These are phyloP conservation scores for Phoma herbarum DNA, from an alignment of 2,329 filamentous ascomycete genomes.

Conservation along the genomic window DNA sequence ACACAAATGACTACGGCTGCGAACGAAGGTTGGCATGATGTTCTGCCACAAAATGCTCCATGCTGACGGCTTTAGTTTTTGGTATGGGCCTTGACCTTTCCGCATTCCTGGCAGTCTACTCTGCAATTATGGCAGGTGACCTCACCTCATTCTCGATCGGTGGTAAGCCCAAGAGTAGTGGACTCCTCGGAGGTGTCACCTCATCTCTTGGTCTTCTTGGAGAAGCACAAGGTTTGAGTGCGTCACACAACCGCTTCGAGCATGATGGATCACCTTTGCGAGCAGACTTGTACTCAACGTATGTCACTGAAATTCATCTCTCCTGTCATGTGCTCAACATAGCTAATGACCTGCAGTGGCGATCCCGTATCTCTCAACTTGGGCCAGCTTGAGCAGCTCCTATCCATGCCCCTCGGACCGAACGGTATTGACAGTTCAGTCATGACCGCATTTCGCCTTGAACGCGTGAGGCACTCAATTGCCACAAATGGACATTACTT, in stretches of 20 bases:
- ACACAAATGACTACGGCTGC: constrained; percentile 11
- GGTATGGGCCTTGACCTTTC: constrained; percentile 48
- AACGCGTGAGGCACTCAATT: constrained; percentile 5
- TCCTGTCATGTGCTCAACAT: constrained; percentile 1
- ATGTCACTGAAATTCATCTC: background rate
- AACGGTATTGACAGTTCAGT: constrained; percentile 13
- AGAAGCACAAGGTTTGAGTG: constrained; percentile 35
- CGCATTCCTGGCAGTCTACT: constrained; percentile 44
- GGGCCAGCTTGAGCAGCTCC: constrained; percentile 8
- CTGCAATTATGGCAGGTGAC: constrained; percentile 45
- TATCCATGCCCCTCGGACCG: constrained; percentile 9
- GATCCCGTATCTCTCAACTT: constrained; percentile 14
- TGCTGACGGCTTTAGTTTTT: constrained; percentile 32
- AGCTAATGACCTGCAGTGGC: constrained; percentile 6
- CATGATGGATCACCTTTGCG: constrained; percentile 43
- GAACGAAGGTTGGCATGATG: constrained; percentile 10
- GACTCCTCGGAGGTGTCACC: constrained; percentile 22
- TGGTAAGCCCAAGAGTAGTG: constrained; percentile 46
- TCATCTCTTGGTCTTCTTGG: constrained; percentile 30
- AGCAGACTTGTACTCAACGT: constrained; percentile 37
- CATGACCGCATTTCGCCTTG: constrained; percentile 13
- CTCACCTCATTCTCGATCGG: constrained; percentile 61
- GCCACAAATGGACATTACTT: constrained; percentile 9
- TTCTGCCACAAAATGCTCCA: constrained; percentile 2
- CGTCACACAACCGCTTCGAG: constrained; percentile 49